A percentile compares a stretch with the other conserved stretches of the same genome.
These are phyloP conservation scores for Kandelia obovata DNA, from an alignment of 345 rosid genomes.

Conservation along the genomic window DNA sequence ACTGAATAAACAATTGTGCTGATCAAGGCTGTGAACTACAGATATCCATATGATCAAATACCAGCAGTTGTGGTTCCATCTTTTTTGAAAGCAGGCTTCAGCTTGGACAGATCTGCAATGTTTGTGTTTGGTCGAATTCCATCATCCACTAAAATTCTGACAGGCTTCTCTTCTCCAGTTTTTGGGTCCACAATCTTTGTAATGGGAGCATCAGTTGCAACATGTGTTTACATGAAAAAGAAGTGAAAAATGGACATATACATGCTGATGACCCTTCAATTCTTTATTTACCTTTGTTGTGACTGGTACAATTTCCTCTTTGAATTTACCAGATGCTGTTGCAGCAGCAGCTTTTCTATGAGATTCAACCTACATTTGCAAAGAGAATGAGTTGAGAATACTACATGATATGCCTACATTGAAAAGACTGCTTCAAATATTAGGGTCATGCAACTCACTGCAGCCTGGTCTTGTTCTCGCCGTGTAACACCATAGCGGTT, in stretches of 20 bases:
- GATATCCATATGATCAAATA: constrained; percentile 21
- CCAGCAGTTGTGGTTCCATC: constrained; percentile 94
- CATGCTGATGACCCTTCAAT: neutral
- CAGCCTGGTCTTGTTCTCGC: constrained; percentile 85
- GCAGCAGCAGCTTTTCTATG: constrained; percentile 94
- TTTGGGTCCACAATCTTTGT: constrained; percentile 70
- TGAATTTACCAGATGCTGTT: constrained; percentile 78
- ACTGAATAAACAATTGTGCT: neutral
- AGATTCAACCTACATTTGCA: constrained; percentile 68
- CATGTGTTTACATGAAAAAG: neutral
- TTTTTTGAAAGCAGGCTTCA: constrained; percentile 78
- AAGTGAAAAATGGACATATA: neutral
- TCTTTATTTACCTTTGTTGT: constrained; percentile 57
- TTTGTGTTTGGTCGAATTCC: constrained; percentile 75
- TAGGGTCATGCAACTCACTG: constrained; percentile 42
- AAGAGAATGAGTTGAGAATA: constrained; percentile 15
- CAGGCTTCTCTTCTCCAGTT: constrained; percentile 71
- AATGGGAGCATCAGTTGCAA: constrained; percentile 18
- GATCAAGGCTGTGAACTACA: constrained; percentile 1
- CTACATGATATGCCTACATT: constrained; percentile 3
- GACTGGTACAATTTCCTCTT: constrained; percentile 82
- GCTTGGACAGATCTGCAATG: constrained; percentile 62
- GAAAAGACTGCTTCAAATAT: neutral
- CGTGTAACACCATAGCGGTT: constrained; percentile 71
- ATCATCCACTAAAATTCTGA: constrained; percentile 65